A percentile compares a stretch with the other conserved stretches of the same genome.
phyloP scores from a whole-genome alignment of 2,329 filamentous ascomycete genomes.

The Endocalyx cinctus region DNA sequence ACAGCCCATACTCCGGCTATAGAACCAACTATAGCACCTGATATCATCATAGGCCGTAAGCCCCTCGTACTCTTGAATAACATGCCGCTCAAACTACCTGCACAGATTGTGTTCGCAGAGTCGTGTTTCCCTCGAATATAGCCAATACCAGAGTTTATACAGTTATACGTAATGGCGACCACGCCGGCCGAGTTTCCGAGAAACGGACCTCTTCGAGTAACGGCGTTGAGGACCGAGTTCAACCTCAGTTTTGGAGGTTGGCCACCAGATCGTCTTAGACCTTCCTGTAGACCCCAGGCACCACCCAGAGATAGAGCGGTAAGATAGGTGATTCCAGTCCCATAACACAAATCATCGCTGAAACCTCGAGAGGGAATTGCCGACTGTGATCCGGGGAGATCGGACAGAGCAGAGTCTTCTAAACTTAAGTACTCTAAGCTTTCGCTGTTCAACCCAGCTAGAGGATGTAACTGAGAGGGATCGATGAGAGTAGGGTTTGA shows the following conservation, averaged over 20 bases:
- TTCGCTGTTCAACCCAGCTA: conserved; percentile 88
- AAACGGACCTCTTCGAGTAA: conserved; percentile 90
- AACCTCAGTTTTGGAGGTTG: conserved; percentile 85
- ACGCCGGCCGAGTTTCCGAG: conserved; percentile 94
- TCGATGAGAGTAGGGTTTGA: conserved; percentile 74
- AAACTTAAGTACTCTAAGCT: conserved; percentile 92
- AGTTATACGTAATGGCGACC: conserved; percentile 94
- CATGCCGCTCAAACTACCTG: conserved; percentile 84
- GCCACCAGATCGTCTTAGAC: conserved; percentile 70
- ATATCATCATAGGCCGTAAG: conserved; percentile 88
- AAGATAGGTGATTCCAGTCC: conserved; percentile 90
- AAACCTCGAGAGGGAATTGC: conserved; percentile 92
- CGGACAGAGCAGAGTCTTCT: conserved; percentile 84
- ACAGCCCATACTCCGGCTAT: conserved; percentile 89
- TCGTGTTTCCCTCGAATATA: conserved; percentile 82
- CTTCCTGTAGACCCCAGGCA: conserved; percentile 88
- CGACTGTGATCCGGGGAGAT: conserved; percentile 80
- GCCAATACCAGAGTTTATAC: conserved; percentile 79
- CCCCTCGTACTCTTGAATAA: conserved; percentile 96
- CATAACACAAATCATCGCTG: conserved; percentile 97
- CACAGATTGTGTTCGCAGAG: conserved; percentile 78
- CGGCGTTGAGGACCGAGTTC: conserved; percentile 90
- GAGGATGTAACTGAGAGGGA: conserved; percentile 82
- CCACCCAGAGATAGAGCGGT: conserved; percentile 82
- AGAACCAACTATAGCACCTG: conserved; percentile 80